Percentiles rank a stretch among this genome's conserved stretches.
These are phyloP conservation scores for Xerocomus cyaneibrunnescens DNA, from an alignment of 1,284 basidiomycete genomes.

Conservation along the genomic window DNA sequence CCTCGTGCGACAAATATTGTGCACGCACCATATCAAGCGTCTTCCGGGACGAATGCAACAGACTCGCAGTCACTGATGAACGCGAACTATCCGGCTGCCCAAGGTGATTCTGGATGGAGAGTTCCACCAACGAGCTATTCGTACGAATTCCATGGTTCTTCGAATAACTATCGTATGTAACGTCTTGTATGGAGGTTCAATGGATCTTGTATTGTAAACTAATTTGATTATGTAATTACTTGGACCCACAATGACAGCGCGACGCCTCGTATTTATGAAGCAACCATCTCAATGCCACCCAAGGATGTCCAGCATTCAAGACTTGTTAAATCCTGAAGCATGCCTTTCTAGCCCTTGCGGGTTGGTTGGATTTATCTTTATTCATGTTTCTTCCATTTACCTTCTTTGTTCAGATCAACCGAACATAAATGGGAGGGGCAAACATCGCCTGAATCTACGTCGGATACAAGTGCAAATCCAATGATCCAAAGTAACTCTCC, in stretches of 20 bases:
- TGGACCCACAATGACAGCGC: slow-evolving; percentile 36
- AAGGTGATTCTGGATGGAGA: slow-evolving; percentile 24
- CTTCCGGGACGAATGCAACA: slow-evolving; percentile 5
- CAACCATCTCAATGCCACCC: slow-evolving; percentile 19
- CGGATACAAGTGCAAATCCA: slow-evolving; percentile 24
- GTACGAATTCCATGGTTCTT: slow-evolving; percentile 22
- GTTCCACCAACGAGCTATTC: slow-evolving; percentile 14
- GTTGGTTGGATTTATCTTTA: slow-evolving; percentile 34
- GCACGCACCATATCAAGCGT: slow-evolving; percentile 18
- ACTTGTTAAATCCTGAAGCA: slow-evolving; percentile 54
- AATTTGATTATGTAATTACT: slow-evolving; percentile 27
- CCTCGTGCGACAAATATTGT: slow-evolving; percentile 40
- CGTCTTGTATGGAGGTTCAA: neutral
- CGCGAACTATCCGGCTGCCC: slow-evolving; percentile 16
- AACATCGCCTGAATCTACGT: slow-evolving; percentile 26
- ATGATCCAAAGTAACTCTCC: slow-evolving; percentile 3
- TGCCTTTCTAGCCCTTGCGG: slow-evolving; percentile 36
- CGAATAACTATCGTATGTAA: slow-evolving; percentile 25
- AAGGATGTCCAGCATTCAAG: slow-evolving; percentile 52
- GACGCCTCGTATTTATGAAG: slow-evolving; percentile 10
- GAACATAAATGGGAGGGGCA: slow-evolving; percentile 18
- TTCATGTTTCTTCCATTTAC: slow-evolving; percentile 11
- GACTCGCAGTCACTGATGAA: slow-evolving; percentile 8
- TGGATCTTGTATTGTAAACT: no score
- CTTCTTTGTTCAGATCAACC: slow-evolving; percentile 27